A percentile compares a stretch with the other conserved stretches of the same genome.
Evolutionary conservation across 75 land plant genomes (phyloP).

Genomic region (Pinus taeda): DNA sequence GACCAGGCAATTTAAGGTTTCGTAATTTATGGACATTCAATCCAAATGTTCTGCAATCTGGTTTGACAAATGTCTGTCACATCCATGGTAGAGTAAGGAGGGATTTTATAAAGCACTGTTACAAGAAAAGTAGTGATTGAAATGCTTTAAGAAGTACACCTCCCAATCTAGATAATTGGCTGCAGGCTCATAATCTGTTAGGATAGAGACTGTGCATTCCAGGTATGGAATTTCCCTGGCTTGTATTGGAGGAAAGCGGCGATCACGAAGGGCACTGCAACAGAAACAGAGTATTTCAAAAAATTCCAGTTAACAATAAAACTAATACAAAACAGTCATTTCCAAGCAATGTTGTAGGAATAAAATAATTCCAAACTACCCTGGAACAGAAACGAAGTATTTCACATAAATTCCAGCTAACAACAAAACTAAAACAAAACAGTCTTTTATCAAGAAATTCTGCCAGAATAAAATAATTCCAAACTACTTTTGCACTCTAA

Average conservation of each 20-base stretch:
- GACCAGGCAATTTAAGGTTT: neutral
- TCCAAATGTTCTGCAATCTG: neutral
- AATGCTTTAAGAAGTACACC: conserved; percentile 41
- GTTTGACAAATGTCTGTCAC: neutral
- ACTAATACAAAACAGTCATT: no score
- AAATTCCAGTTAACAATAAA: no score
- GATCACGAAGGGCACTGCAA: conserved; percentile 93
- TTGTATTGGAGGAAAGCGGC: conserved; percentile 97
- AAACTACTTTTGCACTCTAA: no score
- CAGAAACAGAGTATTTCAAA: neutral
- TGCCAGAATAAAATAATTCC: no score
- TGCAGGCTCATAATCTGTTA: conserved; percentile 88
- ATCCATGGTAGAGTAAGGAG: neutral
- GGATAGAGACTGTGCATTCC: conserved; percentile 97
- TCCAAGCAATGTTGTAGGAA: no score
- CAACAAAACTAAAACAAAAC: no score
- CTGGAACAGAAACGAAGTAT: no score
- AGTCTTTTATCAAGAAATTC: no score
- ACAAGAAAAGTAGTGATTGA: neutral
- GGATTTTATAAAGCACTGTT: neutral
- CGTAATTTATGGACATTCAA: neutral
- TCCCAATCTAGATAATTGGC: conserved; percentile 96
- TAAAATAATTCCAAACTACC: no score
- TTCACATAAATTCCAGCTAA: no score
- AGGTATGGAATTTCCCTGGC: conserved; percentile 87